Conservation (phyloP, 306 rosid genomes). For the Quercus berberidifolia region DNA sequence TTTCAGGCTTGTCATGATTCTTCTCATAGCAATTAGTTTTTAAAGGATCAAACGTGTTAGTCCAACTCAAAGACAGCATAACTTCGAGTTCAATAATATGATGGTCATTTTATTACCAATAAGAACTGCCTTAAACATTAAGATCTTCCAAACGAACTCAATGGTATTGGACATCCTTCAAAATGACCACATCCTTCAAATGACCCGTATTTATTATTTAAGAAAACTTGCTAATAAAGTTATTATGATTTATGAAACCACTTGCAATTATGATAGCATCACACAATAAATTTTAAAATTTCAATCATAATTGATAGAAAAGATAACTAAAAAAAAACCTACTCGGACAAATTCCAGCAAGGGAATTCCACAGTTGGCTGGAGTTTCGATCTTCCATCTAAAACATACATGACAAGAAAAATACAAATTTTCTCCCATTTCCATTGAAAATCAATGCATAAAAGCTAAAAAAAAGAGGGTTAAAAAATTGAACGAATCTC, state of each 20-base stretch:
- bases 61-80: not conserved
- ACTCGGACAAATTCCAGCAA: constrained; percentile 18
- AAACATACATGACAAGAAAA: constrained; percentile 20
- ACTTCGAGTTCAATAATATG: not conserved
- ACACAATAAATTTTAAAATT: not conserved
- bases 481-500: constrained; percentile 12
- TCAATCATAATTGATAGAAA: not conserved
- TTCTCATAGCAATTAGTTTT: not conserved
- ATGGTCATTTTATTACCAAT: not conserved
- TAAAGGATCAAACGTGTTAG: too few species aligned
- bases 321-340: not conserved
- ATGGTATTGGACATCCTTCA: not conserved
- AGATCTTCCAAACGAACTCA: not conserved
- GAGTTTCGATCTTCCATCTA: constrained; percentile 20
- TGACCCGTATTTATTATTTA: too few species aligned
- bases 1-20: not conserved
- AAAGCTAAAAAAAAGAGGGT: not conserved
- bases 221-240: not conserved
- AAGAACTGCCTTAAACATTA: not conserved
- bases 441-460: not conserved
- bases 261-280: not conserved
- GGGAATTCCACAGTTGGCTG: constrained; percentile 15
- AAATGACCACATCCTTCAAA: too few species aligned
- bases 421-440: constrained; percentile 10
- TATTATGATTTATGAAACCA: constrained; percentile 1